phyloP scores from a whole-genome alignment of 2,329 filamentous ascomycete genomes.

The Pseudocercospora musae region DNA sequence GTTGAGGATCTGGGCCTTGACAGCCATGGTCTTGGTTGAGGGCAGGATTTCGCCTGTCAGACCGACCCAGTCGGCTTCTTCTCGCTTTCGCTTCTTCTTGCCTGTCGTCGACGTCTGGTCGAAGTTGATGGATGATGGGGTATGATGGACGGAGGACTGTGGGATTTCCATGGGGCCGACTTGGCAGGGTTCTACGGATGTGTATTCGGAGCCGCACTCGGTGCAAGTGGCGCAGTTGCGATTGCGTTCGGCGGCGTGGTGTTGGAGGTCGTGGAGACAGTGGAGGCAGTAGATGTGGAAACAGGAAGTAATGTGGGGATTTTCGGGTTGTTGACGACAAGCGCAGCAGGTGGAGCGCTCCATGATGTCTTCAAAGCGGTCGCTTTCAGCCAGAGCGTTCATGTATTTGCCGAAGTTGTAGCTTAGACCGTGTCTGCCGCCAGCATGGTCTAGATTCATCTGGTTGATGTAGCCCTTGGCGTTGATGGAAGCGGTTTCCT shows the following conservation, averaged over 20 bases:
- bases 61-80: constrained; percentile 39
- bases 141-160: constrained; percentile 14
- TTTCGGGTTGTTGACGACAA: constrained; percentile 42
- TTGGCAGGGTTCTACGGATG: constrained; percentile 1
- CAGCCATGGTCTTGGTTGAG: constrained; percentile 45
- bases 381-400: constrained; percentile 31
- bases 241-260: constrained; percentile 29
- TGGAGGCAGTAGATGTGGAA: constrained; percentile 54
- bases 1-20: constrained; percentile 46
- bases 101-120: background rate
- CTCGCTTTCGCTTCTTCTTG: constrained; percentile 25
- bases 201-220: constrained; percentile 35
- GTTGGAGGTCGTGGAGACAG: constrained; percentile 43
- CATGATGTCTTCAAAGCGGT: constrained; percentile 38
- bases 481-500: constrained; percentile 17
- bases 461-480: constrained; percentile 9
- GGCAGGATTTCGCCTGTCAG: constrained; percentile 40
- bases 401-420: constrained; percentile 45
- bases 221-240: constrained; percentile 32
- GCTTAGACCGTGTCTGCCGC: constrained; percentile 37
- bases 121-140: background rate
- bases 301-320: constrained; percentile 50
- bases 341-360: constrained; percentile 39
- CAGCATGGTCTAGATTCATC: constrained; percentile 13
- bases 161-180: background rate